Conservation (phyloP, 371 early-diverging fungal genomes). For the Mucor plumbeus region DNA sequence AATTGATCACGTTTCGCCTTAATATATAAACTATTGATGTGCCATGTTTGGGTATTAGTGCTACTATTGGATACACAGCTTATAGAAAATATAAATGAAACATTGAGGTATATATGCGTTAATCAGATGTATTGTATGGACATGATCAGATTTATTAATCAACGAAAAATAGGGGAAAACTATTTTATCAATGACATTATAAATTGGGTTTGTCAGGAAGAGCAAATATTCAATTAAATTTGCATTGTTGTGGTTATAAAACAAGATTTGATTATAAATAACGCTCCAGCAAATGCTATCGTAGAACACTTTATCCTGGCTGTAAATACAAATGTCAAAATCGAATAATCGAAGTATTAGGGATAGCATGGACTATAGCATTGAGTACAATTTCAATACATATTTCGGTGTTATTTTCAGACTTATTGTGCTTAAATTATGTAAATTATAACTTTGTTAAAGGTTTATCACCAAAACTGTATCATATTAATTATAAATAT, state of each 20-base stretch:
- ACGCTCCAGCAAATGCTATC: slow-evolving; percentile 59
- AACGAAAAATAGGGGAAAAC: slow-evolving; percentile 33
- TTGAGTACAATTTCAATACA: slow-evolving; percentile 54
- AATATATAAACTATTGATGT: slow-evolving; percentile 56
- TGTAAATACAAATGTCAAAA: slow-evolving; percentile 55
- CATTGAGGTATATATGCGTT: slow-evolving; percentile 22
- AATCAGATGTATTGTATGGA: no score
- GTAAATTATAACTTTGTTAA: slow-evolving; percentile 57
- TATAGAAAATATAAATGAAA: slow-evolving; percentile 55
- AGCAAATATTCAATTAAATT: slow-evolving; percentile 44
- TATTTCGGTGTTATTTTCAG: slow-evolving; percentile 52
- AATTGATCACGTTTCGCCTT: slow-evolving; percentile 49
- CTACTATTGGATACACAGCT: slow-evolving; percentile 57
- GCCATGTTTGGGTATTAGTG: slow-evolving; percentile 57
- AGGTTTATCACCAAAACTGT: slow-evolving; percentile 52
- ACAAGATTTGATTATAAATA: slow-evolving; percentile 55
- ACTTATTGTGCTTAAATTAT: slow-evolving; percentile 60
- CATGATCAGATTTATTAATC: neutral
- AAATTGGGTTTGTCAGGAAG: slow-evolving; percentile 36
- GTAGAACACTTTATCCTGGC: slow-evolving; percentile 55
- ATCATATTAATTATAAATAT: slow-evolving; percentile 53
- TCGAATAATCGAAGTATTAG: slow-evolving; percentile 45
- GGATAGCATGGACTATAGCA: slow-evolving; percentile 49
- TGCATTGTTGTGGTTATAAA: slow-evolving; percentile 65
- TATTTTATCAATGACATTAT: slow-evolving; percentile 59